Base-by-base conservation (phyloP, 345 rosid genomes). In the Eucalyptus erythrocorys region DNA sequence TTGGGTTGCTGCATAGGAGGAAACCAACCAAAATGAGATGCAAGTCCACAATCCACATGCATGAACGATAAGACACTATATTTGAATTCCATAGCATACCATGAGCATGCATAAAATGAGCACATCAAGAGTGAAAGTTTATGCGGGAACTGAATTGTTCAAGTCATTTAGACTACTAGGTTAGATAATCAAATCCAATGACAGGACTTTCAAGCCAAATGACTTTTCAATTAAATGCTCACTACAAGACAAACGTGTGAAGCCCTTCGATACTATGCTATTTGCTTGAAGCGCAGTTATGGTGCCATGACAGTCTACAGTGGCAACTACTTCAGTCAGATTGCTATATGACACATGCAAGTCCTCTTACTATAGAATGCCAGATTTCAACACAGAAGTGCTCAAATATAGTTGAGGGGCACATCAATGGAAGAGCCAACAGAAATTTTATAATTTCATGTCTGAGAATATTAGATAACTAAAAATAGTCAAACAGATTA, bases 1-100 rank as follows among this genome's bases (percentile, higher is more conserved):
- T 93, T 97, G 50, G 95, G 97, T 89, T 93, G 89, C 99, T 96
- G 97, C 94, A 91, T 47, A 43, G 47, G 32, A 37, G 66, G 59
- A 30, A 89, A 86, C n/a, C 51, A 86, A 45, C 79, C 26, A 86
- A 15, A 64, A 49, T 49, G 13, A 79, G 66, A 27, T 19, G 10
- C 37, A 5, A 76, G 82, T 76, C 82, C 68, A 61, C 68, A 64
- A 64, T 64, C 21, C 76, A n/a, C 76, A 64, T n/a, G 76, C 37
- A 64, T 64, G 76, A 76, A 76, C 8, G 27, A 3, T 21, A 37
- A 76, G 82, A 76, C 8, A 0, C 82, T 37, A 40, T 76, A 8
- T 76, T 21, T 19, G 14, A 76, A 76, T 37, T 10, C 47, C 82
- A 76, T 21, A 37, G 82, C 82, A 76, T 5, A 40, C 2, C 47